A percentile compares a stretch with the other conserved stretches of the same genome.
These are phyloP conservation scores for Marchantia polymorpha DNA, from an alignment of 225 moss, liverwort and hornwort species.

Conservation along the genomic window DNA sequence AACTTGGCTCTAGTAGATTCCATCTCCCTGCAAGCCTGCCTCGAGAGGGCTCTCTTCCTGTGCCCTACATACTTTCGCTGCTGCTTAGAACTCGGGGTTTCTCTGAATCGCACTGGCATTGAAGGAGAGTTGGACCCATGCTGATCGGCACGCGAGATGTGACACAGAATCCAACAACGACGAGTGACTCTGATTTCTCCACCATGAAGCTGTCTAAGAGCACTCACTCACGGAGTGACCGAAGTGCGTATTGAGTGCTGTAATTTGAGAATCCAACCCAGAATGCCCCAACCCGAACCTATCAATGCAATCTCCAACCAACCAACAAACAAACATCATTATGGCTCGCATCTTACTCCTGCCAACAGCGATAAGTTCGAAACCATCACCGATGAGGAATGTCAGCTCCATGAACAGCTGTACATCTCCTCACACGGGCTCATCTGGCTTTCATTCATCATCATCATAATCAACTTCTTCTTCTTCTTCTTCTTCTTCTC, in stretches of 20 bases:
- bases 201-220: not conserved
- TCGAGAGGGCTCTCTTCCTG: not conserved
- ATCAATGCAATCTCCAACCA: conserved; percentile 11
- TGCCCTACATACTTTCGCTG: not conserved
- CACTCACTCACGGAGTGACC: not conserved
- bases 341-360: conserved; percentile 8
- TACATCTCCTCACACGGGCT: conserved; percentile 7
- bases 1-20: not conserved
- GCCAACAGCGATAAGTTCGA: not conserved
- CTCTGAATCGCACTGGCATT: not conserved
- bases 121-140: not conserved
- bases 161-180: not conserved
- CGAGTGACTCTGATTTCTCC: not conserved
- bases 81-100: not conserved
- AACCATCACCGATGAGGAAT: conserved; percentile 3
- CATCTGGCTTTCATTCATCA: not conserved
- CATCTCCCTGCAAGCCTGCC: not conserved
- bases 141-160: not conserved
- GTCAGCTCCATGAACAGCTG: conserved; percentile 5
- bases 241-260: not conserved
- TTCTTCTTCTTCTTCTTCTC: not conserved
- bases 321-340: not conserved
- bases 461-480: not conserved
- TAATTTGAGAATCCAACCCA: not conserved
- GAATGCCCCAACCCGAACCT: not conserved